Conservation (phyloP, 345 rosid species). For the Salix udensis region DNA sequence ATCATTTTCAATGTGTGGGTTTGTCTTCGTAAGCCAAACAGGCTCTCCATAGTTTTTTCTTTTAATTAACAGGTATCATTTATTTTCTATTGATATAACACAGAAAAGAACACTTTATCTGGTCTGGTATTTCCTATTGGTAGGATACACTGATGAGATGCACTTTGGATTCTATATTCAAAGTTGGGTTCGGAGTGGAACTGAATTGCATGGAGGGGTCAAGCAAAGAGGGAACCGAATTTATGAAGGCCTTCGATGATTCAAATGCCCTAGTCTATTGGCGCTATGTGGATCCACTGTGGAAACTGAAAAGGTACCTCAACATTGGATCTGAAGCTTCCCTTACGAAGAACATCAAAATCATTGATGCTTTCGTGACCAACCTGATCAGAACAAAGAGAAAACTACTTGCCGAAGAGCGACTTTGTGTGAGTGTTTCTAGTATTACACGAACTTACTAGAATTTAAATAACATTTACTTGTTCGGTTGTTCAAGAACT, state of each 20-base stretch:
- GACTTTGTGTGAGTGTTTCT: constrained; percentile 27
- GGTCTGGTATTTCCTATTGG: background rate
- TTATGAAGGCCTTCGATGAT: constrained; percentile 74
- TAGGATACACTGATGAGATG: constrained; percentile 66
- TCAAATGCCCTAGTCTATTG: constrained; percentile 44
- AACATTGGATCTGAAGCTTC: constrained; percentile 54
- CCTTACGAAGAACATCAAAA: constrained; percentile 43
- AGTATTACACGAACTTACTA: background rate
- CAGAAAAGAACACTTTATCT: background rate
- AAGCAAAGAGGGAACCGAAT: constrained; percentile 38
- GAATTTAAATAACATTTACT: background rate
- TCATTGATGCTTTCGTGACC: constrained; percentile 47
- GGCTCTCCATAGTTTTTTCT: no score
- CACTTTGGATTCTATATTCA: constrained; percentile 65
- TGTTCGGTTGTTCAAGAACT: no score
- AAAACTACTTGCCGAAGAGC: constrained; percentile 22
- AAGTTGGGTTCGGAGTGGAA: constrained; percentile 80
- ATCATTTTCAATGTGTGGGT: no score
- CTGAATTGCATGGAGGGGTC: constrained; percentile 54
- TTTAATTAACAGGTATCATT: background rate
- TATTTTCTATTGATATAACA: background rate
- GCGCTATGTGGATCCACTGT: constrained; percentile 58
- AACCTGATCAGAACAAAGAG: constrained; percentile 47
- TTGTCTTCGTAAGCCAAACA: no score
- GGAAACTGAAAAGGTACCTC: constrained; percentile 57